Conservation (phyloP, 306 rosid genomes). For the Vigna unguiculata region DNA sequence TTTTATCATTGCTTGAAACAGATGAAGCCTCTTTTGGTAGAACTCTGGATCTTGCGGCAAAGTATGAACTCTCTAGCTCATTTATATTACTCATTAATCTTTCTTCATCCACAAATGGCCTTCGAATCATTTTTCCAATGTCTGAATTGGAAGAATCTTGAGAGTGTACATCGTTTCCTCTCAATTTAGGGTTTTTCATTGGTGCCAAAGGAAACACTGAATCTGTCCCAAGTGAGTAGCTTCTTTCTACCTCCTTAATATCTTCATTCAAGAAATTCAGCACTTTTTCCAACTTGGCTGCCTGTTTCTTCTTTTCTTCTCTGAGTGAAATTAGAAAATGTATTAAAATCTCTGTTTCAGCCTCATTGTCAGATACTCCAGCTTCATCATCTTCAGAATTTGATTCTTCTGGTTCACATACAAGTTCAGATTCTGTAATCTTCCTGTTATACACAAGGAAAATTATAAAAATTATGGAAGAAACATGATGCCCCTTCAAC, state of each 20-base stretch:
- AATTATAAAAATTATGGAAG: conserved; percentile 1
- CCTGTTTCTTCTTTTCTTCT: conserved; percentile 69
- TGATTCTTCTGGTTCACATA: conserved; percentile 54
- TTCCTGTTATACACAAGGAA: conserved; percentile 61
- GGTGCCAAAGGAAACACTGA: conserved; percentile 48
- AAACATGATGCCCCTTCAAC: too few species aligned
- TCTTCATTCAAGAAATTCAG: conserved; percentile 72
- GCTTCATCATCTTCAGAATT: conserved; percentile 51
- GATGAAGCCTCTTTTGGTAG: conserved; percentile 60
- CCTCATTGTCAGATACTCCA: conserved; percentile 61
- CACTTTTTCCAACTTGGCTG: conserved; percentile 69
- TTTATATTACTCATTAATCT: conserved; percentile 54
- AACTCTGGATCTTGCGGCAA: conserved; percentile 66
- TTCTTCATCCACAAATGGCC: conserved; percentile 56
- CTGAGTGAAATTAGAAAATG: conserved; percentile 61
- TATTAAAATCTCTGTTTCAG: conserved; percentile 62
- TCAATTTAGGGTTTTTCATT: conserved; percentile 44
- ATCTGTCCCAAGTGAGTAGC: conserved; percentile 51
- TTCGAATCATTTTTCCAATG: conserved; percentile 36
- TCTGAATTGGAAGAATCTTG: conserved; percentile 56
- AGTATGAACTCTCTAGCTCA: conserved; percentile 81
- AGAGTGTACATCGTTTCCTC: conserved; percentile 33
- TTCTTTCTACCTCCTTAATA: conserved; percentile 73
- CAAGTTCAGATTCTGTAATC: conserved; percentile 73
- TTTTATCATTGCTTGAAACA: conserved; percentile 55